These are phyloP conservation scores for Trichoderma parareesei DNA, from an alignment of 495 filamentous ascomycete genomes.

Conservation along the genomic window DNA sequence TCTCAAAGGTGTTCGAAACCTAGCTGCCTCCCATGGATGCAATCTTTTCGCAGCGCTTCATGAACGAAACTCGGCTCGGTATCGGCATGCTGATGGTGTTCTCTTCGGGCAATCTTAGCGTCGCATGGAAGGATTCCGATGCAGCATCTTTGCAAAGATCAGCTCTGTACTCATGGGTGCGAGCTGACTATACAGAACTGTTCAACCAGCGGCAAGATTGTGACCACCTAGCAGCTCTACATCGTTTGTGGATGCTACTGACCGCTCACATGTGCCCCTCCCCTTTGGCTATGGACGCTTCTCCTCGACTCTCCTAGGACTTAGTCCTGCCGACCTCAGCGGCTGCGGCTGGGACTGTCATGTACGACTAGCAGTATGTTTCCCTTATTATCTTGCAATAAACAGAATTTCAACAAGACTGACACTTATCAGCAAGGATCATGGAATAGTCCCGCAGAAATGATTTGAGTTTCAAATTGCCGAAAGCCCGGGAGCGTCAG, in stretches of 20 bases:
- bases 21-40: constrained; percentile 37
- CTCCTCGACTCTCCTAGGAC: too few species aligned
- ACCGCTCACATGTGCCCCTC: too few species aligned
- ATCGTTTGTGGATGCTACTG: too few species aligned
- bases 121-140: neutral
- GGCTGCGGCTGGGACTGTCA: too few species aligned
- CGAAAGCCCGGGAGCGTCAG: neutral
- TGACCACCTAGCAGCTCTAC: too few species aligned
- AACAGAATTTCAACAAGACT: neutral
- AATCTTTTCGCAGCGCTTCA: constrained; percentile 28
- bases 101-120: neutral
- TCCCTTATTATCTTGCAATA: neutral
- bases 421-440: neutral
- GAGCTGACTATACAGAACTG: neutral
- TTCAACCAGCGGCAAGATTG: neutral
- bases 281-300: too few species aligned
- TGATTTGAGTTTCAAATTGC: constrained; percentile 4
- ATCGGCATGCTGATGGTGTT: neutral
- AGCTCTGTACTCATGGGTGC: neutral
- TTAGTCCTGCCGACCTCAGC: too few species aligned
- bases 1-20: constrained; percentile 26
- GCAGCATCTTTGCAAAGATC: neutral
- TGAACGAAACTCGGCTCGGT: neutral
- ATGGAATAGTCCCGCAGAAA: neutral
- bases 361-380: too few species aligned